Evolutionary conservation across 169 alveolate species (phyloP), one percentile per base, ranked within the genome.

Genomic region (Theileria annulata): DNA sequence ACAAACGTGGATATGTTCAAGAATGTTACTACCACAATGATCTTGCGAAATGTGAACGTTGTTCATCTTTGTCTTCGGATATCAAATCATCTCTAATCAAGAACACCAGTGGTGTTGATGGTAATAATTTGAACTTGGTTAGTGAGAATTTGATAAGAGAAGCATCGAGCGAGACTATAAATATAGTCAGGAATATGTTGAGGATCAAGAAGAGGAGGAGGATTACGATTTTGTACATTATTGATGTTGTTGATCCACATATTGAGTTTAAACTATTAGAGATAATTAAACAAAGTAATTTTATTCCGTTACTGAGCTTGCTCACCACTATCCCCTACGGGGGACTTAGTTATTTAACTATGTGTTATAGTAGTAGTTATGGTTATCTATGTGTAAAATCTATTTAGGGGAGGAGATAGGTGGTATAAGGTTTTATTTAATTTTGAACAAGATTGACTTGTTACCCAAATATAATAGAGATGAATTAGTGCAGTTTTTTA

Each of bases 171-270:
- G 89, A 82, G 31, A 82, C 89, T 4, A 80, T 76, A 23, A 51
- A 70, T 30, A 58, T 75, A 4, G 59, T 82, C 4, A 54, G 81
- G 25, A 82, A 82, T 47, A 77, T 84, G n/a, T 76, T 82, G 5
- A 42, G 75, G 15, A 5, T 60, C 28, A 69, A 42, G 42, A 72
- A 58, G 17, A 28, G 69, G 21, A 47, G 80, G 21, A n/a, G 76
- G 60, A 67, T 82, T 5, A 75, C 85, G 0, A 64, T 82, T 13
- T 83, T 75, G 19, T 82, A 82, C 71, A 71, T 82, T 63, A 63
- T 82, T 67, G 89, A 82, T 48, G 86, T 71, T 23, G 8, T 82
- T 37, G 89, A 82, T 28, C 33, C 75, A 37, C 80, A 82, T 48
- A 64, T 82, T 21, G 89, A 82, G 33, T 19, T 21, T 27, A 80